Percentiles rank a stretch among this genome's conserved stretches.
Evolutionary conservation across 257 asterid species (phyloP).

Genomic region (Solanum pimpinellifolium): DNA sequence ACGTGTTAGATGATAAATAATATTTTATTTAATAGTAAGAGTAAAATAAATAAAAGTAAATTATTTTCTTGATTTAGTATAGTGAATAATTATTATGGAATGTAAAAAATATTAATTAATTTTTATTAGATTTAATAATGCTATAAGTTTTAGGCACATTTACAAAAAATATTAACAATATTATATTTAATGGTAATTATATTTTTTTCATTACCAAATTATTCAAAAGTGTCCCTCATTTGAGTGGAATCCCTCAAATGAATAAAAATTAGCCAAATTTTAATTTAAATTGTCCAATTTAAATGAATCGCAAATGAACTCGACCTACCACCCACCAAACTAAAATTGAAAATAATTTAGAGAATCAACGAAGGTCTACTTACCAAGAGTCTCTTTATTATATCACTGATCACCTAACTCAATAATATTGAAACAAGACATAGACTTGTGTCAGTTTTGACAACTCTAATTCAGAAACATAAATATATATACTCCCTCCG

Average conservation of each 20-base stretch:
- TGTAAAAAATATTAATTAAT: too few relatives aligned
- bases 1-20: too few relatives aligned
- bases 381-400: neutral
- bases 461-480: neutral
- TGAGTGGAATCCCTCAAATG: neutral
- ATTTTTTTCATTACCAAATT: neutral
- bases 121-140: too few relatives aligned
- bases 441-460: neutral
- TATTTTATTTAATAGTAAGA: too few relatives aligned
- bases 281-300: neutral
- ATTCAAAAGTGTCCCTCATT: neutral
- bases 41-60: too few relatives aligned
- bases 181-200: neutral
- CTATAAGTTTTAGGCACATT: too few relatives aligned
- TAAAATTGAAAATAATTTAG: neutral
- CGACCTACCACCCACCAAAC: neutral
- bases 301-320: neutral
- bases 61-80: too few relatives aligned
- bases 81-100: too few relatives aligned
- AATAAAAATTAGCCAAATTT: neutral
- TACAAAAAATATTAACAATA: too few relatives aligned
- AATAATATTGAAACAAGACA: neutral
- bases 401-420: neutral
- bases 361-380: neutral
- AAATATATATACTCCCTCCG: neutral